Conservation (phyloP, 2,329 filamentous ascomycete species). For the Hymenoscyphus linearis region DNA sequence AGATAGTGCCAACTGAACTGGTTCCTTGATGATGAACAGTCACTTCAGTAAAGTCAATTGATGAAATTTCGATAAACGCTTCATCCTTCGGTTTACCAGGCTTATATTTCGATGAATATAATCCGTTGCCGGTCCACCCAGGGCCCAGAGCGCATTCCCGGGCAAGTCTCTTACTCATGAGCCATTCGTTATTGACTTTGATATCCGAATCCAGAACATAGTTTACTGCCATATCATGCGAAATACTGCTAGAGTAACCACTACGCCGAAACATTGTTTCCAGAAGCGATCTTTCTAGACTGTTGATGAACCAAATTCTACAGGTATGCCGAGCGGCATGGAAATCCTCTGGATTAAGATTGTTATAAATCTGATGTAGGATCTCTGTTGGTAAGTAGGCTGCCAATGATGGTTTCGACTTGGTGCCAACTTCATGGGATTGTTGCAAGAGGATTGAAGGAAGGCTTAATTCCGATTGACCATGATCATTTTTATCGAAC, state of each 20-base stretch:
- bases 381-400: slow-evolving; percentile 34
- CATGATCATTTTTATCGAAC: too few species aligned
- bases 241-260: slow-evolving; percentile 46
- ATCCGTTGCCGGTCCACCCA: slow-evolving; percentile 27
- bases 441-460: not conserved
- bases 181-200: slow-evolving; percentile 26
- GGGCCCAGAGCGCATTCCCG: slow-evolving; percentile 37
- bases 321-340: slow-evolving; percentile 57
- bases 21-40: slow-evolving; percentile 23
- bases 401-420: slow-evolving; percentile 6
- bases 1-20: slow-evolving; percentile 23
- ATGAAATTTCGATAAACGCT: slow-evolving; percentile 33
- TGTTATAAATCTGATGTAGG: slow-evolving; percentile 33
- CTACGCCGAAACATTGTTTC: slow-evolving; percentile 48
- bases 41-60: slow-evolving; percentile 36
- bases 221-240: slow-evolving; percentile 28
- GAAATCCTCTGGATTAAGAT: slow-evolving; percentile 41
- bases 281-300: slow-evolving; percentile 47
- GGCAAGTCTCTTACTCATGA: slow-evolving; percentile 39
- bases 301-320: slow-evolving; percentile 52
- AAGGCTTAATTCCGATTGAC: too few species aligned
- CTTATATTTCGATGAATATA: slow-evolving; percentile 10
- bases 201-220: slow-evolving; percentile 12
- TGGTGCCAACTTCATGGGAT: not conserved
- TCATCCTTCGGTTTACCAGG: slow-evolving; percentile 11